phyloP scores from a whole-genome alignment of 208 protist genomes.

The Acanthamoeba rhysodes region DNA sequence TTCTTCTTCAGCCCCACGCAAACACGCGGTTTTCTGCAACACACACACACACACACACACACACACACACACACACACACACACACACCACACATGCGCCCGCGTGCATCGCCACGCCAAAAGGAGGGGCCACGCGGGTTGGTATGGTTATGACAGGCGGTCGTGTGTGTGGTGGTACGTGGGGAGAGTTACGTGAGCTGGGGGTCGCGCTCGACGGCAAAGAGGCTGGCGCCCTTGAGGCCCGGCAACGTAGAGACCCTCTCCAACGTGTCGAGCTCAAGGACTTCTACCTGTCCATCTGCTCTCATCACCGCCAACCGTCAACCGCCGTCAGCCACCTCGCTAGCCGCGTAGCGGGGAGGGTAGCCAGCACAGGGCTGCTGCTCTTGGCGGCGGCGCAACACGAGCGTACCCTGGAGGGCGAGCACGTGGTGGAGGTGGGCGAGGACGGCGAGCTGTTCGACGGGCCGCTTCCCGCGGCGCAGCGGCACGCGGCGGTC shows the following conservation, averaged over 20 bases:
- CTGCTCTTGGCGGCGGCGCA: too few species aligned
- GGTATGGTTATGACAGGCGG: background rate
- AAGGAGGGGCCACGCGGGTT: too few species aligned
- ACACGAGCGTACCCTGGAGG: background rate
- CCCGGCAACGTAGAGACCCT: background rate
- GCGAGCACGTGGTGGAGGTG: slow-evolving; percentile 4
- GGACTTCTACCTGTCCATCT: background rate
- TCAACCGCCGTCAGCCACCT: background rate
- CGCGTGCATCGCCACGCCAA: too few species aligned
- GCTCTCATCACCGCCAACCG: background rate
- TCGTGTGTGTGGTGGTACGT: too few species aligned
- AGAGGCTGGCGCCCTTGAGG: background rate
- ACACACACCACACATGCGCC: background rate
- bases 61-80: background rate
- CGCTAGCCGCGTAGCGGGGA: too few species aligned
- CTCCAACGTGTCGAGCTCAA: background rate
- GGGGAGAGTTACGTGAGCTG: background rate
- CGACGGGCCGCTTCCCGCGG: background rate
- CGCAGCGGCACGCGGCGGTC: slow-evolving; percentile 5
- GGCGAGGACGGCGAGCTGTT: background rate
- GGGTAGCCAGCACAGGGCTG: too few species aligned
- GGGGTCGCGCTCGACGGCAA: background rate
- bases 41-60: background rate
- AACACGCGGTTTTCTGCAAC: background rate
- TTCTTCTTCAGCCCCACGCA: slow-evolving; percentile 20